Base-by-base conservation (phyloP, 2,329 filamentous ascomycete species). In the Zarea fungicola region DNA sequence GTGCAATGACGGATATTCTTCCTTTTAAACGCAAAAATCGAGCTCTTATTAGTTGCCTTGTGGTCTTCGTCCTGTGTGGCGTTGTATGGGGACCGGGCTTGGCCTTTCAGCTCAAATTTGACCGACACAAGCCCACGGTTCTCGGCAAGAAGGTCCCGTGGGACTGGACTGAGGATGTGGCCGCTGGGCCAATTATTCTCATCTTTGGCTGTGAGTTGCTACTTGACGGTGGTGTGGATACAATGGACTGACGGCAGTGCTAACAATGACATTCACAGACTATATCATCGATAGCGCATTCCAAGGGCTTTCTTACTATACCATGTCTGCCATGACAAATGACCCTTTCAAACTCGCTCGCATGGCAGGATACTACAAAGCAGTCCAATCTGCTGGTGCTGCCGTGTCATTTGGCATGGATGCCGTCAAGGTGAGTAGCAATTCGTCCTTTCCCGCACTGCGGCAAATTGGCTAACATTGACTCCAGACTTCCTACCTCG, bases 311-410 rank as follows among this genome's bases (percentile, higher is more conserved):
- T 77, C 81, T 37, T 79, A 81, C 57, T 87, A 88, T 73, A 81
- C 80, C 67, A 87, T 89, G 83, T 85, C 85, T 39, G 75, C 84
- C n/a, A 69, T 88, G 37, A 83, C 81, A 54, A 89, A 89, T 70
- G 86, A 86, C 62, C 74, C 80, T 48, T 83, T 84, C 61, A 86
- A 84, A 62, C 75, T 87, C 28, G 85, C 85, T 61, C 86, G 87
- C 65, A 87, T 85, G 62, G 84, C 83, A 16, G 85, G 84, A 43
- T 90, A 88, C 71, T 90, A 90, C 74, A 90, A 90, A 68, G 85
- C 85, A 14, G 85, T 90, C 42, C 87, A 91, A 64, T 88, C 84
- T 14, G 84, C 83, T 5, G 87, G 87, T 58, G 78, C 81, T 1
- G 86, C 84, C 21, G 79, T 69, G 4, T 60, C 62, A 42, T 67